Conservation (phyloP, 2,329 filamentous ascomycete species). For the Lecanicillium sp. region DNA sequence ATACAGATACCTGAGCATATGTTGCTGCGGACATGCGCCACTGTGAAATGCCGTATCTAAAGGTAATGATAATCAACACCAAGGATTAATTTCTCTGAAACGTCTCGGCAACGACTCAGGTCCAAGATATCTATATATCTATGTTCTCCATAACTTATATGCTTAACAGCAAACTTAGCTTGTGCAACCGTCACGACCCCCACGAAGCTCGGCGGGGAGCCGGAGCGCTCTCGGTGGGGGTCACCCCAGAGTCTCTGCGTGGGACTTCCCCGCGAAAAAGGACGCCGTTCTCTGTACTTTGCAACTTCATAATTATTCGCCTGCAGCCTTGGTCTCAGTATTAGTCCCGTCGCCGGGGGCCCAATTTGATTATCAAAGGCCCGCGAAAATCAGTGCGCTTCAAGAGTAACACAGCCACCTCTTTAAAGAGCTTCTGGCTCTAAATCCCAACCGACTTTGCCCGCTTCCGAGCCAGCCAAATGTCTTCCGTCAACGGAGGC, state of each 20-base stretch:
- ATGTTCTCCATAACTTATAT: neutral
- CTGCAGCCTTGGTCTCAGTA: neutral
- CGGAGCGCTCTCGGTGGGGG: slow-evolving; percentile 7
- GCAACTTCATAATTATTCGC: slow-evolving; percentile 3
- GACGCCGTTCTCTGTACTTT: neutral
- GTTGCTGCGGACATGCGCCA: too few species aligned
- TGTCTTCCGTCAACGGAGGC: slow-evolving; percentile 14
- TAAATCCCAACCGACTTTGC: neutral
- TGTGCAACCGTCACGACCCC: neutral
- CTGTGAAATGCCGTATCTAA: too few species aligned
- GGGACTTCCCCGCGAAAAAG: slow-evolving; percentile 11
- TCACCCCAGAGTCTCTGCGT: slow-evolving; percentile 11
- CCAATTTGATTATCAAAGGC: too few species aligned
- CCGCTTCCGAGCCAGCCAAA: neutral
- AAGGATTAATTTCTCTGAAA: too few species aligned
- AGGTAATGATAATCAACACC: too few species aligned
- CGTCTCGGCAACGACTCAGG: too few species aligned
- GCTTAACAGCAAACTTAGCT: neutral
- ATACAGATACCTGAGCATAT: too few species aligned
- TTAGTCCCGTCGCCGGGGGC: neutral
- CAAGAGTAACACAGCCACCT: too few species aligned
- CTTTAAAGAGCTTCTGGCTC: too few species aligned
- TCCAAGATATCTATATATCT: too few species aligned
- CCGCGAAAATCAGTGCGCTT: neutral
- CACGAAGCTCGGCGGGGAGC: slow-evolving; percentile 6